Percentiles rank a stretch among this genome's conserved stretches.
Conservation (phyloP, 2,329 filamentous ascomycete genomes). For the Dissoconium aciculare region DNA sequence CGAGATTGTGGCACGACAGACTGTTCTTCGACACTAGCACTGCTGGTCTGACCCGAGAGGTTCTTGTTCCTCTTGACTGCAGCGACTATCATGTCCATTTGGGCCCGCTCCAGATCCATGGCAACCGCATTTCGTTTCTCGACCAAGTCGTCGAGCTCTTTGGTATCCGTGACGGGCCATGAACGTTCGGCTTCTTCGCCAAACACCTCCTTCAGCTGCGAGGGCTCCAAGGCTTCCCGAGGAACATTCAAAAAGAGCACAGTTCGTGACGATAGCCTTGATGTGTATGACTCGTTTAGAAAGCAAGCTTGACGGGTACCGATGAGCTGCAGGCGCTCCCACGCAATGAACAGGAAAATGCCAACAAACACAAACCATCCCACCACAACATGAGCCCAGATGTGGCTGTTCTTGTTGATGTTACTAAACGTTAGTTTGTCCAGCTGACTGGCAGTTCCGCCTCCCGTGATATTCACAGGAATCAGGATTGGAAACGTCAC, state of each 20-base stretch:
- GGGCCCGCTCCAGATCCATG: slow-evolving; percentile 30
- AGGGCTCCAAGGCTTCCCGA: slow-evolving; percentile 15
- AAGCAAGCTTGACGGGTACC: slow-evolving; percentile 36
- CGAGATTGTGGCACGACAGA: slow-evolving; percentile 23
- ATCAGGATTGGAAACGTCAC: slow-evolving; percentile 35
- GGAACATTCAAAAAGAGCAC: slow-evolving; percentile 36
- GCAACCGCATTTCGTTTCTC: slow-evolving; percentile 30
- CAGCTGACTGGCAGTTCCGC: slow-evolving; percentile 20
- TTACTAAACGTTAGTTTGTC: slow-evolving; percentile 26
- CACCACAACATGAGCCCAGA: slow-evolving; percentile 31
- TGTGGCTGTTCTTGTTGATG: slow-evolving; percentile 26
- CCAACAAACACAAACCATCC: slow-evolving; percentile 29
- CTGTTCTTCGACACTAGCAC: slow-evolving; percentile 11
- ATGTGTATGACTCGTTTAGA: slow-evolving; percentile 29
- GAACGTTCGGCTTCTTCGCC: slow-evolving; percentile 25
- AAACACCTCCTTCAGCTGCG: slow-evolving; percentile 22
- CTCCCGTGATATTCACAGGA: slow-evolving; percentile 31
- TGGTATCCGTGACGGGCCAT: slow-evolving; percentile 34
- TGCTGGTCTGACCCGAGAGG: slow-evolving; percentile 5
- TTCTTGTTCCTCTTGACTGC: slow-evolving; percentile 12
- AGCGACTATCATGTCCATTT: slow-evolving; percentile 29
- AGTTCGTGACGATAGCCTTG: slow-evolving; percentile 32
- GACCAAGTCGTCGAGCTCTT: slow-evolving; percentile 31
- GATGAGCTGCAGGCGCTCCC: slow-evolving; percentile 34
- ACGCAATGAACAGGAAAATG: slow-evolving; percentile 30